phyloP scores from a whole-genome alignment of 2,329 filamentous ascomycete genomes.

The Penicillium sp. region DNA sequence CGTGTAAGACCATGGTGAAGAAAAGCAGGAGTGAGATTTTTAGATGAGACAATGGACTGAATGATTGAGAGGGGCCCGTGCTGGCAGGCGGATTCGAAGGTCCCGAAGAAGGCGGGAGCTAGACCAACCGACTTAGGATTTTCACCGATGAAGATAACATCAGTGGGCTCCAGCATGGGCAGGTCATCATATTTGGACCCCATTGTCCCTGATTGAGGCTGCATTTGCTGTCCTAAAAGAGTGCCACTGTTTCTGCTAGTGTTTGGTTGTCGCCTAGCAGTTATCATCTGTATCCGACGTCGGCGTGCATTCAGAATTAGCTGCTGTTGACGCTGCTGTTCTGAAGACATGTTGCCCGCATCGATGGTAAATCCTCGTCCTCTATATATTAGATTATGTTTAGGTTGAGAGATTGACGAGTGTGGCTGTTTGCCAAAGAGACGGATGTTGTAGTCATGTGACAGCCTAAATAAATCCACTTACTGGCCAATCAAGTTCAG shows the following conservation, averaged over 20 bases:
- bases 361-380: neutral
- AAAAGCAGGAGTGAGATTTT: conserved; percentile 2
- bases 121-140: neutral
- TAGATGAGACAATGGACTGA: neutral
- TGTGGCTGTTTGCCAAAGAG: neutral
- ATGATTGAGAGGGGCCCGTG: neutral
- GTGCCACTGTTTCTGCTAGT: neutral
- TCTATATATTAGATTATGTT: neutral
- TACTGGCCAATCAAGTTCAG: too few relatives aligned
- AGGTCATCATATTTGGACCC: conserved; percentile 7
- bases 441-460: conserved; percentile 1
- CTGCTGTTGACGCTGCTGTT: neutral
- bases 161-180: neutral
- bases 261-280: neutral
- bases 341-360: neutral
- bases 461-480: too few relatives aligned
- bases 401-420: neutral
- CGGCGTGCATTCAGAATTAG: neutral
- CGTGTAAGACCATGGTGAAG: conserved; percentile 3
- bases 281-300: neutral
- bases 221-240: neutral
- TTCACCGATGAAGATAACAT: neutral
- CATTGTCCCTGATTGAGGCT: neutral
- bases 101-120: neutral
- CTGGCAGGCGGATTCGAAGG: conserved; percentile 5